Evolutionary conservation across 2,329 filamentous ascomycete genomes (phyloP).

Genomic region (Venturia asperata): DNA sequence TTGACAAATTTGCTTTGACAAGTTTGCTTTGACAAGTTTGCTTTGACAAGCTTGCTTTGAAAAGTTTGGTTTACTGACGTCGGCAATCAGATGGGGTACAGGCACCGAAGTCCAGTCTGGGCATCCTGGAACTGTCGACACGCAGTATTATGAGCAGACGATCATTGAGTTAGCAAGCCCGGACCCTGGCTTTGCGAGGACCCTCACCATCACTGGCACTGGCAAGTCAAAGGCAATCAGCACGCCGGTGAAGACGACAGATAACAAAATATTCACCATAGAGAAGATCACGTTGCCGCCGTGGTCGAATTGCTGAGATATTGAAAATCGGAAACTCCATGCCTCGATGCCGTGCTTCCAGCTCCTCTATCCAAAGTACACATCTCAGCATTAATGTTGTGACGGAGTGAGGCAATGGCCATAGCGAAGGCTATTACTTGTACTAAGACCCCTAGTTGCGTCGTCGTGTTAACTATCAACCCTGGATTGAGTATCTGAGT

Average conservation of each 20-base stretch:
- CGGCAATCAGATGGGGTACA: background rate
- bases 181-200: background rate
- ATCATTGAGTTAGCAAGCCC: constrained; percentile 6
- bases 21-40: background rate
- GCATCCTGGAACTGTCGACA: background rate
- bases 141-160: background rate
- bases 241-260: constrained; percentile 5
- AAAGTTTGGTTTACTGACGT: background rate
- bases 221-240: constrained; percentile 1
- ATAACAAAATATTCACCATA: background rate
- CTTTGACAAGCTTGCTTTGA: background rate
- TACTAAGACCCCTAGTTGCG: too few relatives aligned
- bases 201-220: background rate
- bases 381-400: too few relatives aligned
- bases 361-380: too few relatives aligned
- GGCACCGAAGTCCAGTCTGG: background rate
- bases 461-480: too few relatives aligned
- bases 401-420: too few relatives aligned
- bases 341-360: too few relatives aligned
- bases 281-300: constrained; percentile 5
- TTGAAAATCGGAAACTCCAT: background rate
- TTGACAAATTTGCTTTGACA: background rate
- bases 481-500: too few relatives aligned
- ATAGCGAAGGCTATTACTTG: too few relatives aligned
- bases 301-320: background rate